Base-by-base conservation (phyloP, 1,139 yeast genomes). In the Geotrichum cucujoidarum region DNA sequence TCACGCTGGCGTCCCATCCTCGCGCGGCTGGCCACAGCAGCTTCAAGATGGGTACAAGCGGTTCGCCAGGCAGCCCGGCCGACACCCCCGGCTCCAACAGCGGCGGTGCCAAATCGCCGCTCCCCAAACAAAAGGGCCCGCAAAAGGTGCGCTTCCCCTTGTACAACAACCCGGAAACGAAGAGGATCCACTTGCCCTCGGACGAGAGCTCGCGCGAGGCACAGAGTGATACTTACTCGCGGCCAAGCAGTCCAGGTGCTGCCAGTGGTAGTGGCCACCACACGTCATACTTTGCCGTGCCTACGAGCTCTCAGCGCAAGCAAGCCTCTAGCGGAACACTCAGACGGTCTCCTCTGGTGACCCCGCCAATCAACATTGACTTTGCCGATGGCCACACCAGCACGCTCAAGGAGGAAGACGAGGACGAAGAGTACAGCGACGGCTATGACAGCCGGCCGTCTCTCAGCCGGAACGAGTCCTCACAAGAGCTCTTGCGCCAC, bases 111-210 rank as follows among this genome's bases (percentile, higher is more conserved):
- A n/a, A n/a, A 14, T 22, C 45, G 6, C 39, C 39, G 14, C 33
- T 24, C 27, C 36, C 13, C 25, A 44, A 44, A 14, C 22, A 20
- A 6, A 45, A 45, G 27, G 48, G 52, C 17, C 47, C 45, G 16
- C 60, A 58, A 31, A 47, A 65, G 21, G 67, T 63, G n/a, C 57
- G 66, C 3, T 63, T 63, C 42, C 65, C 66, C 2, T 56, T 53
- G 18, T 59, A 55, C 47, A 63, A 63, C 49, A 56, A 60, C 35
- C 59, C 61, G 7, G 29, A 49, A 8, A 55, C 63, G 4, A 52
- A 51, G 16, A 44, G 53, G n/a, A 60, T 61, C 8, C 55, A 60
- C 29, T 56, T 57, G 36, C 62, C 66, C 1, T 50, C 53, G 25
- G 65, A 61, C 39, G 62, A 59, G 16, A 52, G 52, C 20, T 49